Percentiles rank a stretch among this genome's conserved stretches.
Conservation (phyloP, 257 asterid species). For the Rehmannia glutinosa region DNA sequence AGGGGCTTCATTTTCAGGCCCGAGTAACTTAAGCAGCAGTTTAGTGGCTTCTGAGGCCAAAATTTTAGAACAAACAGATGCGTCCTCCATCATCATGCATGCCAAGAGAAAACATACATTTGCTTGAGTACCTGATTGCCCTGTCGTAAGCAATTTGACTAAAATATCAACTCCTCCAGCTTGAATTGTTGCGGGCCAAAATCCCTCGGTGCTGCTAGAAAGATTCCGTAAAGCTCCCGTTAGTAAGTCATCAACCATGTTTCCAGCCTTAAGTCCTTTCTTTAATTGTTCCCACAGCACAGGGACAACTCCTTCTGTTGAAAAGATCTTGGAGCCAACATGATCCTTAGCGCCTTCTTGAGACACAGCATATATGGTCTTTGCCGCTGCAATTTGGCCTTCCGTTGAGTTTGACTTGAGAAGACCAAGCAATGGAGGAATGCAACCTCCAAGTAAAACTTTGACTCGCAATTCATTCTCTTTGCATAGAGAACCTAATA, state of each 20-base stretch:
- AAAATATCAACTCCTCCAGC: slow-evolving; percentile 93
- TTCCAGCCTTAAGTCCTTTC: slow-evolving; percentile 89
- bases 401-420: slow-evolving; percentile 90
- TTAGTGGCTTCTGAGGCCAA: slow-evolving; percentile 78
- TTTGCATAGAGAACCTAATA: slow-evolving; percentile 87
- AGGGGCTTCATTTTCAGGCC: slow-evolving; percentile 81
- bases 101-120: slow-evolving; percentile 97
- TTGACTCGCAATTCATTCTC: slow-evolving; percentile 93
- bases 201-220: slow-evolving; percentile 93
- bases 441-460: slow-evolving; percentile 96
- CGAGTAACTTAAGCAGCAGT: slow-evolving; percentile 82
- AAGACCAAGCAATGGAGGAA: slow-evolving; percentile 96
- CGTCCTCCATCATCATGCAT: slow-evolving; percentile 95
- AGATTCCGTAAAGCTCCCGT: slow-evolving; percentile 89
- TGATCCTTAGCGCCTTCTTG: slow-evolving; percentile 96
- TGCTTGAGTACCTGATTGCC: slow-evolving; percentile 86
- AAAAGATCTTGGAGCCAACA: slow-evolving; percentile 93
- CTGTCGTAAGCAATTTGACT: slow-evolving; percentile 75
- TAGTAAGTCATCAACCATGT: slow-evolving; percentile 74
- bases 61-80: slow-evolving; percentile 74
- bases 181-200: slow-evolving; percentile 76
- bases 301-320: slow-evolving; percentile 98
- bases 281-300: slow-evolving; percentile 83
- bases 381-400: slow-evolving; percentile 93
- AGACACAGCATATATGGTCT: slow-evolving; percentile 92